phyloP scores from a whole-genome alignment of 1,284 basidiomycete species.

The Moesziomyces sp. region DNA sequence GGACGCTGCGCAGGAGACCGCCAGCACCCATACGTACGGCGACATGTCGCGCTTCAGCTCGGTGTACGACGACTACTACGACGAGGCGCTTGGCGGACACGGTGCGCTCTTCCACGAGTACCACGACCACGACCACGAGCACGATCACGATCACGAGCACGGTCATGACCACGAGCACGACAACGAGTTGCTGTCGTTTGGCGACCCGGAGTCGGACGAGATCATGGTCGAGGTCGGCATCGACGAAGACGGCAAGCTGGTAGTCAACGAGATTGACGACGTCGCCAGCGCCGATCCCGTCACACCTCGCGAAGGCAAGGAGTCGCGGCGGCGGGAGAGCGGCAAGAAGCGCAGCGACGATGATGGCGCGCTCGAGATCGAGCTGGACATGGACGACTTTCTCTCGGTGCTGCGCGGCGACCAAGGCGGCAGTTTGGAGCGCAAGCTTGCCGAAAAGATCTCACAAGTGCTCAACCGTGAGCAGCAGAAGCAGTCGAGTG shows the following conservation, averaged over 20 bases:
- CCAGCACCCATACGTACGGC: conserved; percentile 37
- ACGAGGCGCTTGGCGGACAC: conserved; percentile 35
- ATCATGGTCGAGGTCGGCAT: conserved; percentile 19
- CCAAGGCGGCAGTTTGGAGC: conserved; percentile 10
- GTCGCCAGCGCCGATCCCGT: not conserved
- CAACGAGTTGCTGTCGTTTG: not conserved
- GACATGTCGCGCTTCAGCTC: conserved; percentile 43
- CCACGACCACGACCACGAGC: conserved; percentile 6
- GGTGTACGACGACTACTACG: conserved; percentile 46
- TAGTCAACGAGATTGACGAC: conserved; percentile 14
- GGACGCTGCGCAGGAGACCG: conserved; percentile 1
- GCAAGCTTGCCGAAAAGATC: conserved; percentile 36
- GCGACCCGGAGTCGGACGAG: conserved; percentile 11
- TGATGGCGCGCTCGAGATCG: conserved; percentile 16
- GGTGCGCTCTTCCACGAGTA: conserved; percentile 16
- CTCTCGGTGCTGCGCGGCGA: conserved; percentile 23
- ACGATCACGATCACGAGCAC: conserved; percentile 2
- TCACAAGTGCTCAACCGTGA: conserved; percentile 13
- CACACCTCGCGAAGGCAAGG: not conserved
- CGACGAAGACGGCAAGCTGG: conserved; percentile 26
- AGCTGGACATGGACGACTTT: conserved; percentile 40
- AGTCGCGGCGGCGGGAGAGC: conserved; percentile 7
- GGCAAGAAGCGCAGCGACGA: conserved; percentile 31
- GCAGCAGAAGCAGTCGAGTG: conserved; percentile 12
- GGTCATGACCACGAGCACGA: conserved; percentile 1